phyloP scores from a whole-genome alignment of 208 protist genomes.

The Leishmania aethiopica region DNA sequence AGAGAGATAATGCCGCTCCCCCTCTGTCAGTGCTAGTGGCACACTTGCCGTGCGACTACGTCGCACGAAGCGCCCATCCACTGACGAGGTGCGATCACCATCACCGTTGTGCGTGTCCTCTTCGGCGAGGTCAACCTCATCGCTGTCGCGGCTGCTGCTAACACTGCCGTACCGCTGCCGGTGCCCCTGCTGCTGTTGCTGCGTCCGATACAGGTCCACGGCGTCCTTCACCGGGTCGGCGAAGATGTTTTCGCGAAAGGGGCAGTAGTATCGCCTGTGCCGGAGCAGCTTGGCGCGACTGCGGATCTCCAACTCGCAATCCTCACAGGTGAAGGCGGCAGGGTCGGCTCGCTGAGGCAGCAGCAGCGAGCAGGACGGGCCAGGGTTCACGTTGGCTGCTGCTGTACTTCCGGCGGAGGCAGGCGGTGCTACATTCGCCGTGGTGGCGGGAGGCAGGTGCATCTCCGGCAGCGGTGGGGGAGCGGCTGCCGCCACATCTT shows the following conservation, averaged over 20 bases:
- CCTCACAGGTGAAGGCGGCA: slow-evolving; percentile 44
- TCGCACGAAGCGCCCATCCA: neutral
- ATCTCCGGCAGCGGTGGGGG: slow-evolving; percentile 8
- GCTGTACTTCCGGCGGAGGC: neutral
- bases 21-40: slow-evolving; percentile 22
- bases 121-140: slow-evolving; percentile 1
- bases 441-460: slow-evolving; percentile 1
- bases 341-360: neutral
- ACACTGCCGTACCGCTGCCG: neutral
- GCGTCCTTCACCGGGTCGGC: slow-evolving; percentile 45
- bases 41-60: neutral
- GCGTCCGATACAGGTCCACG: slow-evolving; percentile 17
- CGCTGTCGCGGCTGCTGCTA: neutral
- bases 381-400: neutral
- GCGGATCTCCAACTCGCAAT: slow-evolving; percentile 77
- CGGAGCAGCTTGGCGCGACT: slow-evolving; percentile 62
- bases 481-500: neutral
- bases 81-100: slow-evolving; percentile 4
- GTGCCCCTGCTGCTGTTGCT: slow-evolving; percentile 5
- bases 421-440: neutral
- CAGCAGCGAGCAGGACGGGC: neutral
- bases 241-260: slow-evolving; percentile 79
- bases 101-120: slow-evolving; percentile 13
- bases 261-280: slow-evolving; percentile 75
- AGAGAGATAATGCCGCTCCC: slow-evolving; percentile 26